A percentile compares a stretch with the other conserved stretches of the same genome.
phyloP scores from a whole-genome alignment of 768 basidiomycete species.

The Termitomyces sp. region DNA sequence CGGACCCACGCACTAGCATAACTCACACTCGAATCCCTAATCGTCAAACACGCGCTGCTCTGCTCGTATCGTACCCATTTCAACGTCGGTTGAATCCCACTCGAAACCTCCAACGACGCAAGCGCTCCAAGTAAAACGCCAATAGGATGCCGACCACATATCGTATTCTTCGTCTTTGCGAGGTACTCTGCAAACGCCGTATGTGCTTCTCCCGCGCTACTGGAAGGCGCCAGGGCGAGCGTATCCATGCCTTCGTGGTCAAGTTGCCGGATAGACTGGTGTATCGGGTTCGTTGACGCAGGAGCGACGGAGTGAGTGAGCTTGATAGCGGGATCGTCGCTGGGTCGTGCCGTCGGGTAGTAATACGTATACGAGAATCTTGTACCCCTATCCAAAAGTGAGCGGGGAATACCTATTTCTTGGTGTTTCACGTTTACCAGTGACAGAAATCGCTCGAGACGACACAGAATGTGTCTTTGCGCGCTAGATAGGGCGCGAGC shows the following conservation, averaged over 20 bases:
- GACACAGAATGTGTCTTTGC: slow-evolving; percentile 80
- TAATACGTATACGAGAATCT: slow-evolving; percentile 88
- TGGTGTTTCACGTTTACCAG: slow-evolving; percentile 53
- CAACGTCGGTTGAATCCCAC: slow-evolving; percentile 32
- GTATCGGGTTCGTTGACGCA: slow-evolving; percentile 56
- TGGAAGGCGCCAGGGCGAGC: slow-evolving; percentile 51
- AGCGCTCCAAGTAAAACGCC: slow-evolving; percentile 85
- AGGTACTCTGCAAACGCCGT: slow-evolving; percentile 62
- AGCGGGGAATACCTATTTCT: neutral
- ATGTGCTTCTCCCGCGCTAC: slow-evolving; percentile 53
- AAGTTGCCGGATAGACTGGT: slow-evolving; percentile 75
- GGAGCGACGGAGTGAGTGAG: slow-evolving; percentile 42
- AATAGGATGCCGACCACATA: slow-evolving; percentile 95
- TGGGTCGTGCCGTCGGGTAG: slow-evolving; percentile 58
- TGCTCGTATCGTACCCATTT: slow-evolving; percentile 94
- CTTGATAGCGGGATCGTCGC: slow-evolving; percentile 37
- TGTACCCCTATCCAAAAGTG: slow-evolving; percentile 47
- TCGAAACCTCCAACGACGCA: slow-evolving; percentile 43
- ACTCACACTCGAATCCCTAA: slow-evolving; percentile 87
- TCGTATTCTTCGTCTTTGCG: slow-evolving; percentile 80
- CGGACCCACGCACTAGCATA: slow-evolving; percentile 88
- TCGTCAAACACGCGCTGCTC: slow-evolving; percentile 65
- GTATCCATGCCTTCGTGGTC: slow-evolving; percentile 85
- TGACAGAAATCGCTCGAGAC: slow-evolving; percentile 98
- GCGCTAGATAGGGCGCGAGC: slow-evolving; percentile 74